Percentiles rank a stretch among this genome's conserved stretches.
Evolutionary conservation across 805 yeast genomes (phyloP).

Genomic region (Spathaspora hagerdaliae): DNA sequence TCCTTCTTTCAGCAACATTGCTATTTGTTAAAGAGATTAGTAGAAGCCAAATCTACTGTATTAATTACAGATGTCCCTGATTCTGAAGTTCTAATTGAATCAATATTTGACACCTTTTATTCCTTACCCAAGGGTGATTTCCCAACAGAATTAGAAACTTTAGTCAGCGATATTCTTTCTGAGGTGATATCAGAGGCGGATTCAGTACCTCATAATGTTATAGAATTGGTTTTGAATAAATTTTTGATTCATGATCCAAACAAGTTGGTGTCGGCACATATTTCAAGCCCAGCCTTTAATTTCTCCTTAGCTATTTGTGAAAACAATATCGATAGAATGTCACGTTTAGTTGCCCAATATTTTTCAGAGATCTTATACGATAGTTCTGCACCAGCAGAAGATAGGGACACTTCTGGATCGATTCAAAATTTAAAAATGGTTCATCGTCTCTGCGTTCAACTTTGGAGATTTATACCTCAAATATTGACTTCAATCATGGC

Average conservation of each 20-base stretch:
- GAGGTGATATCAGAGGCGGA: constrained; percentile 74
- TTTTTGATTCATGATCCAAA: constrained; percentile 33
- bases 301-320: constrained; percentile 67
- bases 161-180: constrained; percentile 66
- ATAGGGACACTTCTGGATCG: not conserved
- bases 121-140: constrained; percentile 41
- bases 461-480: constrained; percentile 81
- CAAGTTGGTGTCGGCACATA: constrained; percentile 1
- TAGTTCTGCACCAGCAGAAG: constrained; percentile 17
- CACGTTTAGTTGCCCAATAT: constrained; percentile 72
- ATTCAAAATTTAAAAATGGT: constrained; percentile 50
- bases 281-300: constrained; percentile 57
- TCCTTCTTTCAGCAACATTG: constrained; percentile 61
- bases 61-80: constrained; percentile 72
- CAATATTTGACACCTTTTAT: constrained; percentile 61
- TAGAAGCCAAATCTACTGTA: constrained; percentile 73
- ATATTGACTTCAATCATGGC: constrained; percentile 71
- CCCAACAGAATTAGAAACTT: constrained; percentile 52
- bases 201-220: constrained; percentile 53
- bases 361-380: constrained; percentile 73
- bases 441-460: constrained; percentile 57
- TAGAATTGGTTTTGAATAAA: constrained; percentile 62
- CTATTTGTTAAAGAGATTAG: constrained; percentile 61
- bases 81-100: constrained; percentile 49
- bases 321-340: constrained; percentile 65